Evolutionary conservation across 108 stramenopile genomes (phyloP).

Genomic region (Pseudonitzschia multiseries): DNA sequence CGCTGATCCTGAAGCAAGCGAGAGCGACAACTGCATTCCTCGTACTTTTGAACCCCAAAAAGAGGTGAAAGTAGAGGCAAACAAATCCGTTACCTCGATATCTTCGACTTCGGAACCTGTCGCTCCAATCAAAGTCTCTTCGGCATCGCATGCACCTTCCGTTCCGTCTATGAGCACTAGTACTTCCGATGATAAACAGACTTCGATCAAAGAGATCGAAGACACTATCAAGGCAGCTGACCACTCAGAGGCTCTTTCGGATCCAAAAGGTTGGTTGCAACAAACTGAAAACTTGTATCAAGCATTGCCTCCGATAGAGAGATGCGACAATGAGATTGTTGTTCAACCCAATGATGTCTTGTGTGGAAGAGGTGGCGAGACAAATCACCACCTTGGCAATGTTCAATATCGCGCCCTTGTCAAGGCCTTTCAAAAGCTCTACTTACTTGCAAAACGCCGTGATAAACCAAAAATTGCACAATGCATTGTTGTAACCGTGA

Average conservation of each 20-base stretch:
- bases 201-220: not conserved
- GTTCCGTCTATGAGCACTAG: not conserved
- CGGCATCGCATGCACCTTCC: not conserved
- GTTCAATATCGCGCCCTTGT: constrained; percentile 64
- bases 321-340: constrained; percentile 9
- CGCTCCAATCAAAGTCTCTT: too few species aligned
- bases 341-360: constrained; percentile 60
- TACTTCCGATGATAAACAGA: not conserved
- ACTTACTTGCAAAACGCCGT: constrained; percentile 48
- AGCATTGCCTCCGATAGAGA: not conserved
- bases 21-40: too few species aligned
- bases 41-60: too few species aligned
- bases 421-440: constrained; percentile 53
- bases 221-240: not conserved
- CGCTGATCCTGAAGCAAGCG: too few species aligned
- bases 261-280: constrained; percentile 32
- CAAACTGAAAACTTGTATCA: constrained; percentile 8
- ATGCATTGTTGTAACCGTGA: constrained; percentile 66
- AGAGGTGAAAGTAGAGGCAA: too few species aligned
- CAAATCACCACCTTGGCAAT: constrained; percentile 81
- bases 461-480: constrained; percentile 76
- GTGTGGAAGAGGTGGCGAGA: constrained; percentile 79
- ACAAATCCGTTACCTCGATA: too few species aligned
- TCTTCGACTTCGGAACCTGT: too few species aligned
- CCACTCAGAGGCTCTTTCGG: constrained; percentile 23